Evolutionary conservation across 768 basidiomycete species (phyloP).

Genomic region (Thelephora ganbajun): DNA sequence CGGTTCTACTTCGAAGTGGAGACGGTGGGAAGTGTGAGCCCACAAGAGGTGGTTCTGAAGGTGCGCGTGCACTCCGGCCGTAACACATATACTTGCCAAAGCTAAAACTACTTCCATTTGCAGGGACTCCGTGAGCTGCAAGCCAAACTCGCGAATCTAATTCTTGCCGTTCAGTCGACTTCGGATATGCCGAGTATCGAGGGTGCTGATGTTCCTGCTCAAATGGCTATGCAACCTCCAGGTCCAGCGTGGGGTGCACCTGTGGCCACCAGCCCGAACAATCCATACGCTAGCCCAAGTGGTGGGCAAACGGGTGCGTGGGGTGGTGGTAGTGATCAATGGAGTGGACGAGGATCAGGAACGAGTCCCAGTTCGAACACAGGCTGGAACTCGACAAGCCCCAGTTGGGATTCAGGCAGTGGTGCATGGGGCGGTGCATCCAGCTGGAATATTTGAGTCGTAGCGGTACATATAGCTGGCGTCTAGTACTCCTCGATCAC

Average conservation of each 20-base stretch:
- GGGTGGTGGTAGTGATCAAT: neutral
- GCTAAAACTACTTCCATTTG: neutral
- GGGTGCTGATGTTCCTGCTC: slow-evolving; percentile 11
- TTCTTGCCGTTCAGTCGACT: slow-evolving; percentile 49
- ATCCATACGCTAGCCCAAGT: slow-evolving; percentile 8
- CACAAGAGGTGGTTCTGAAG: slow-evolving; percentile 84
- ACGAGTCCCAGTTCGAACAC: slow-evolving; percentile 16
- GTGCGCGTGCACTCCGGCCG: slow-evolving; percentile 20
- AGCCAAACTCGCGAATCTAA: slow-evolving; percentile 67
- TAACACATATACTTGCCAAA: neutral
- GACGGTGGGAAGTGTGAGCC: slow-evolving; percentile 79
- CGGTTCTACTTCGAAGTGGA: slow-evolving; percentile 94
- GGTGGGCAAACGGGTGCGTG: slow-evolving; percentile 9
- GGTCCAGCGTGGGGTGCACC: neutral
- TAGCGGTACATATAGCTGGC: too few relatives aligned
- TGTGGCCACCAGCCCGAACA: neutral
- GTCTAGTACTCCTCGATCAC: too few relatives aligned
- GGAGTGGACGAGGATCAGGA: slow-evolving; percentile 8
- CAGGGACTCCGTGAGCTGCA: slow-evolving; percentile 72
- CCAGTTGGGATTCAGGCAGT: slow-evolving; percentile 8
- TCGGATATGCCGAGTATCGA: slow-evolving; percentile 35
- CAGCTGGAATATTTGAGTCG: slow-evolving; percentile 9
- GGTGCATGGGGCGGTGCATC: slow-evolving; percentile 11
- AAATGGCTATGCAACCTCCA: neutral
- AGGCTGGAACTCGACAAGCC: slow-evolving; percentile 9